These are phyloP conservation scores for Penicillium digitatum DNA, from an alignment of 2,329 filamentous ascomycete species.

Conservation along the genomic window DNA sequence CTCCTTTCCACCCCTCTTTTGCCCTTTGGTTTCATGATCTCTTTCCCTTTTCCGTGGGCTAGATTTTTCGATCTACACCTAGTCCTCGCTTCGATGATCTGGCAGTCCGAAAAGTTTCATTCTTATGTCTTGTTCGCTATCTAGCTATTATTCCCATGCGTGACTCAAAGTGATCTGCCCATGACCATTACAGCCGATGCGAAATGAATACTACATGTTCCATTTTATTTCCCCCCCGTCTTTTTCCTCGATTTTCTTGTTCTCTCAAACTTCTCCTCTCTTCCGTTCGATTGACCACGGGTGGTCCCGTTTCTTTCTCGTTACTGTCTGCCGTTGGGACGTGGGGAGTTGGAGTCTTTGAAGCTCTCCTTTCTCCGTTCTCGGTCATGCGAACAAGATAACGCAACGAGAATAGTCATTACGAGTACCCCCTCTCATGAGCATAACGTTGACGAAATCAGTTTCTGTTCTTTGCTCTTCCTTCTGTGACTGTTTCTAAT, in stretches of 20 bases:
- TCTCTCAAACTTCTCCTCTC: constrained; percentile 2
- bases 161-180: constrained; percentile 33
- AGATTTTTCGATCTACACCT: constrained; percentile 30
- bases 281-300: constrained; percentile 10
- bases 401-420: constrained; percentile 15
- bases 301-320: constrained; percentile 15
- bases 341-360: constrained; percentile 1
- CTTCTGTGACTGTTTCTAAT: background rate
- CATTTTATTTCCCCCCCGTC: constrained; percentile 5
- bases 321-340: constrained; percentile 9
- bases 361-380: background rate
- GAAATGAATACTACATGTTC: constrained; percentile 28
- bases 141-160: constrained; percentile 34
- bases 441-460: constrained; percentile 9
- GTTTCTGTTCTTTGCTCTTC: constrained; percentile 2
- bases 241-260: constrained; percentile 1
- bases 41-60: constrained; percentile 27
- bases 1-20: constrained; percentile 15
- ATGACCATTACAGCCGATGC: constrained; percentile 36
- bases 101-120: constrained; percentile 39
- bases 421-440: constrained; percentile 10
- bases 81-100: constrained; percentile 34
- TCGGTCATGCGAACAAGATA: constrained; percentile 13
- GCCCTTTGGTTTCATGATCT: constrained; percentile 29
- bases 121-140: constrained; percentile 27